Conservation (phyloP, 257 asterid genomes). For the Nicotiana knightiana region DNA sequence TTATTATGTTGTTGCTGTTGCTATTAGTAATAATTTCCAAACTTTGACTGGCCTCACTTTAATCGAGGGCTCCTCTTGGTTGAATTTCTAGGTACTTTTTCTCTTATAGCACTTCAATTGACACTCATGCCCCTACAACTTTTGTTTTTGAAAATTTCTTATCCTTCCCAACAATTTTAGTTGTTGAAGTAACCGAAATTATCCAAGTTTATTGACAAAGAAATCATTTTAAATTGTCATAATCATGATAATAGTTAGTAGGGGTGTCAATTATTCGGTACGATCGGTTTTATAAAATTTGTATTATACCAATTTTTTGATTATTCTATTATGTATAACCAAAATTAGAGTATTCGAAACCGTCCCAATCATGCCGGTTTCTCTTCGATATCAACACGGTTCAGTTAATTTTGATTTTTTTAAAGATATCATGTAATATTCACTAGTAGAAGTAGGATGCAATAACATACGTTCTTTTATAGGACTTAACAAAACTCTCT, state of each 20-base stretch:
- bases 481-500: too few species aligned
- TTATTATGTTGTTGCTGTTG: not conserved
- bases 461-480: too few species aligned
- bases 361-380: too few species aligned
- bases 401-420: too few species aligned
- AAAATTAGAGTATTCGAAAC: too few species aligned
- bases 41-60: constrained; percentile 56
- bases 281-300: too few species aligned
- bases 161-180: not conserved
- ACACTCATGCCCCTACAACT: constrained; percentile 2
- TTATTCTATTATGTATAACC: too few species aligned
- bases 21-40: constrained; percentile 14
- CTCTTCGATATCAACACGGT: too few species aligned
- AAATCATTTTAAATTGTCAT: not conserved
- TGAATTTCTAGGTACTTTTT: constrained; percentile 30
- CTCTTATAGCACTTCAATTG: not conserved
- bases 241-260: not conserved
- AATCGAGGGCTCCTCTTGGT: constrained; percentile 48
- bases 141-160: not conserved
- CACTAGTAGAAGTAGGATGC: too few species aligned
- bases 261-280: too few species aligned
- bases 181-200: not conserved
- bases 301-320: too few species aligned
- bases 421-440: too few species aligned
- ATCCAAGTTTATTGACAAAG: not conserved